Conservation (phyloP, 805 yeast genomes). For the Candida railenensis region DNA sequence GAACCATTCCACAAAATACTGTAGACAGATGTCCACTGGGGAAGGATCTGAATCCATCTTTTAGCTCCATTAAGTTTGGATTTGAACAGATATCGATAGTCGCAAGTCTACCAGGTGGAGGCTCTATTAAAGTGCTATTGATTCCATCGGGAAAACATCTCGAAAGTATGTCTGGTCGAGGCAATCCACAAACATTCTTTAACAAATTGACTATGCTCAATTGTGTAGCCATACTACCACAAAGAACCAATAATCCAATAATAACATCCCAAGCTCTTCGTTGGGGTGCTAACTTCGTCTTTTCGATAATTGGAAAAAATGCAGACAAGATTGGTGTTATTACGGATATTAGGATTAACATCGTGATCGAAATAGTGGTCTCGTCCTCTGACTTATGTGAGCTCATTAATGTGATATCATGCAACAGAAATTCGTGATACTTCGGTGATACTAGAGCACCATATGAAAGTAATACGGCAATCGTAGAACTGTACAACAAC, state of each 20-base stretch:
- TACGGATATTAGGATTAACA: constrained; percentile 26
- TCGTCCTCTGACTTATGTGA: constrained; percentile 31
- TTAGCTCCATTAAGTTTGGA: constrained; percentile 10
- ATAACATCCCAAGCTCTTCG: constrained; percentile 42
- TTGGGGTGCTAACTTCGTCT: constrained; percentile 12
- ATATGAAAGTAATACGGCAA: constrained; percentile 23
- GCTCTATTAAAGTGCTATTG: background rate
- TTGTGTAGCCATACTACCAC: constrained; percentile 39
- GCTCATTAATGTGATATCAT: constrained; percentile 30
- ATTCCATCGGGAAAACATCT: constrained; percentile 18
- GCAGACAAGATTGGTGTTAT: constrained; percentile 8
- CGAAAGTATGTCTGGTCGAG: constrained; percentile 26
- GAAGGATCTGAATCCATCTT: constrained; percentile 27
- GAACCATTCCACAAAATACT: constrained; percentile 31
- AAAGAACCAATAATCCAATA: constrained; percentile 30
- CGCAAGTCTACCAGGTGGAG: constrained; percentile 8
- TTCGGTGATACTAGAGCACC: constrained; percentile 35
- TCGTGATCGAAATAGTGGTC: constrained; percentile 29
- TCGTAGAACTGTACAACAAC: constrained; percentile 18
- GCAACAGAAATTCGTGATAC: constrained; percentile 38
- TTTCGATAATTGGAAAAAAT: constrained; percentile 26
- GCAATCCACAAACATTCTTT: constrained; percentile 27
- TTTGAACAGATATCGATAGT: constrained; percentile 19
- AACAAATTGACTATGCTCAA: constrained; percentile 33
- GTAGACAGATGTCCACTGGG: constrained; percentile 31